Percentiles rank a stretch among this genome's conserved stretches.
Evolutionary conservation across 2,329 filamentous ascomycete species (phyloP).

Genomic region (Erysiphe pulchra): DNA sequence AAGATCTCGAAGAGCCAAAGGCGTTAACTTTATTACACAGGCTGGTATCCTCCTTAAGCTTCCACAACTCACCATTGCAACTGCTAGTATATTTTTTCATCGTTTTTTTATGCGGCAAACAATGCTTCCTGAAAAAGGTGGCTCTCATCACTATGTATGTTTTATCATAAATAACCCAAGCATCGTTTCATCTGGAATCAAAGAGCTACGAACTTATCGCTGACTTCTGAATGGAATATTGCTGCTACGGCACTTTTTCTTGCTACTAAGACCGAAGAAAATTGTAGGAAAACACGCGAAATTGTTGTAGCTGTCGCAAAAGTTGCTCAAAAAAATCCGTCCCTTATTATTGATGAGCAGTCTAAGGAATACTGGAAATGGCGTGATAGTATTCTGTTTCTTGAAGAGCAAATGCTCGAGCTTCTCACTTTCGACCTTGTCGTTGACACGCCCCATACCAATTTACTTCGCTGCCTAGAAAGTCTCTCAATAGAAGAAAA

Average conservation of each 20-base stretch:
- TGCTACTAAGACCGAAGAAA: constrained; percentile 93
- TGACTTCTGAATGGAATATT: constrained; percentile 30
- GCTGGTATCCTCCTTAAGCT: constrained; percentile 80
- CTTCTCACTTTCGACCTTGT: constrained; percentile 82
- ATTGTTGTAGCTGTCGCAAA: constrained; percentile 83
- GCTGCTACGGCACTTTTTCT: constrained; percentile 81
- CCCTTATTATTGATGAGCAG: constrained; percentile 79
- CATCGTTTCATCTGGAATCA: constrained; percentile 1
- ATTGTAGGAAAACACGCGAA: constrained; percentile 84
- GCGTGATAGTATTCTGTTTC: constrained; percentile 77
- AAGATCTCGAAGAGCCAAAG: constrained; percentile 58
- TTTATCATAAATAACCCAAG: constrained; percentile 3
- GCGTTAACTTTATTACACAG: constrained; percentile 89
- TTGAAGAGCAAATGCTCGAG: constrained; percentile 83
- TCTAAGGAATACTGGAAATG: constrained; percentile 97
- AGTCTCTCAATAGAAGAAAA: constrained; percentile 52
- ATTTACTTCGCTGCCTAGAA: constrained; percentile 57
- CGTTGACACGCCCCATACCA: constrained; percentile 66
- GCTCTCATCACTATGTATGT: constrained; percentile 73
- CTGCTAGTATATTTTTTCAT: constrained; percentile 85
- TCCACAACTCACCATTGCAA: constrained; percentile 75
- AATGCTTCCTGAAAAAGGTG: constrained; percentile 48
- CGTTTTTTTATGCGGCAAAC: constrained; percentile 82
- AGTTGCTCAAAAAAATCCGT: constrained; percentile 81
- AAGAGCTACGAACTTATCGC: constrained; percentile 2